Conservation (phyloP, 1,284 basidiomycete genomes). For the Athelia psychrophila region DNA sequence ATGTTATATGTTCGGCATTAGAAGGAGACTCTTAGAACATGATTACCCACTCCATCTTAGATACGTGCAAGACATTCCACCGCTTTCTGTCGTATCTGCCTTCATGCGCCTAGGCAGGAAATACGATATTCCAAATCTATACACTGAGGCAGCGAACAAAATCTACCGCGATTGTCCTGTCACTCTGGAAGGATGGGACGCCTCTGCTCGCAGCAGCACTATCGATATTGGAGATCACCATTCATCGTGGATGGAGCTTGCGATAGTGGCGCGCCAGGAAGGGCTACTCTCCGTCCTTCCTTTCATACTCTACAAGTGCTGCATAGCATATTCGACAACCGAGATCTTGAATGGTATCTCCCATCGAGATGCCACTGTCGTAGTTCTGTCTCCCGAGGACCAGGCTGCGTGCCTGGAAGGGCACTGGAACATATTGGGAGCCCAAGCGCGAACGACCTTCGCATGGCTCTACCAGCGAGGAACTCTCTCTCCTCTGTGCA, state of each 20-base stretch:
- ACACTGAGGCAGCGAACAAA: slow-evolving; percentile 34
- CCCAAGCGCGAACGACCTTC: too few relatives aligned
- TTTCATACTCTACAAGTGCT: not conserved
- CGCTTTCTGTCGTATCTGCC: slow-evolving; percentile 30
- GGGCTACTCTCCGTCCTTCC: not conserved
- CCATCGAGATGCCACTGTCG: not conserved
- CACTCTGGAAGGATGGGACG: slow-evolving; percentile 20
- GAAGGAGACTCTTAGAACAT: not conserved
- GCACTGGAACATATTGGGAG: too few relatives aligned
- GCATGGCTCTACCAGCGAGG: too few relatives aligned
- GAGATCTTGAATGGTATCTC: not conserved
- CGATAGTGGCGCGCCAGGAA: not conserved
- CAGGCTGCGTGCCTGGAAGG: too few relatives aligned
- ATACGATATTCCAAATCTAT: slow-evolving; percentile 38
- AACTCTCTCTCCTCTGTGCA: too few relatives aligned
- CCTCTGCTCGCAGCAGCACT: not conserved
- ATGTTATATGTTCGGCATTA: not conserved
- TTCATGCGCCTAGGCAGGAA: slow-evolving; percentile 43
- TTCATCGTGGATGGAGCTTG: not conserved
- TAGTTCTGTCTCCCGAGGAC: too few relatives aligned
- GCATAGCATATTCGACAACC: not conserved
- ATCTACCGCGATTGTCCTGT: slow-evolving; percentile 33
- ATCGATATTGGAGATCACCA: not conserved
- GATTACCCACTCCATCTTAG: too few relatives aligned
- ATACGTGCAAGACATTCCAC: slow-evolving; percentile 21